A percentile compares a stretch with the other conserved stretches of the same genome.
These are phyloP conservation scores for Blastobotrys arbuscula DNA, from an alignment of 1,139 yeast genomes.

Conservation along the genomic window DNA sequence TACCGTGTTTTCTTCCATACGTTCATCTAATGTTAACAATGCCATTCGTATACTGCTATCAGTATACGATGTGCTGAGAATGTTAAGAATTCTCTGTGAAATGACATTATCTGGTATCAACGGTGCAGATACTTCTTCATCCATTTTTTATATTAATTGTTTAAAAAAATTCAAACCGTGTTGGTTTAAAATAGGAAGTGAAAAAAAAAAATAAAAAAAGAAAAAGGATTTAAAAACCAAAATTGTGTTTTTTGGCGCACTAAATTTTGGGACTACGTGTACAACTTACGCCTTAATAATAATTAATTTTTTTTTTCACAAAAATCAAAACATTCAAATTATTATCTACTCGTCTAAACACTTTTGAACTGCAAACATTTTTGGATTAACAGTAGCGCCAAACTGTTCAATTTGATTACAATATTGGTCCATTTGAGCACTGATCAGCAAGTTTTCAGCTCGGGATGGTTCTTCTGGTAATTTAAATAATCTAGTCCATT, in stretches of 20 bases:
- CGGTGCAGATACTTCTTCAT: conserved; percentile 13
- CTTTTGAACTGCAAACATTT: conserved; percentile 39
- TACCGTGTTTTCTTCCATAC: conserved; percentile 28
- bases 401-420: conserved; percentile 64
- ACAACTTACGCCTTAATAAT: neutral
- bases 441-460: conserved; percentile 63
- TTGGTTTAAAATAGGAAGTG: neutral
- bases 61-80: conserved; percentile 35
- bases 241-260: neutral
- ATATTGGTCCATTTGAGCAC: conserved; percentile 64
- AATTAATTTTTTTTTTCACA: neutral
- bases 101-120: conserved; percentile 22
- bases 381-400: conserved; percentile 53
- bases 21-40: conserved; percentile 30
- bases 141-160: neutral
- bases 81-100: conserved; percentile 29
- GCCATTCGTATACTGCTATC: conserved; percentile 35
- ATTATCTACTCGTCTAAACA: conserved; percentile 4
- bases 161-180: neutral
- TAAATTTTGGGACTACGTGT: neutral
- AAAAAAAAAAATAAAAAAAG: neutral
- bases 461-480: conserved; percentile 75
- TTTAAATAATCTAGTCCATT: conserved; percentile 63
- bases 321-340: conserved; percentile 1
- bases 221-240: neutral